Evolutionary conservation across 306 rosid genomes (phyloP), one percentile per base, ranked within the genome.

Genomic region (Vicia faba): DNA sequence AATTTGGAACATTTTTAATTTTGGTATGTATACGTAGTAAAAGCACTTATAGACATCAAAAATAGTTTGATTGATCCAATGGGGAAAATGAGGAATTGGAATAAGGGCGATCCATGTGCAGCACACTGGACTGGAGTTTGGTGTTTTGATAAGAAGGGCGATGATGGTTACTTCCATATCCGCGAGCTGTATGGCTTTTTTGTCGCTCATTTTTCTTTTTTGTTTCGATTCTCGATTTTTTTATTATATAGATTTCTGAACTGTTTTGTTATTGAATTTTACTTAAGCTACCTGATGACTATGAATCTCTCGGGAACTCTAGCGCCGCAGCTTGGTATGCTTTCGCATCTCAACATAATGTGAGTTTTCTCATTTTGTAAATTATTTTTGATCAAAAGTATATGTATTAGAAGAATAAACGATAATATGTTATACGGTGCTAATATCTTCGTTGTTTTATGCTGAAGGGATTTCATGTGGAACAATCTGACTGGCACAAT

Each of bases 381-480:
- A 50, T 59, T 61, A 55, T 41, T 69, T 48, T 31, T 26, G 50
- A 53, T 26, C 59, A 38, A 54, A 63, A 62, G 23, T 58, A 45
- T 15, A 26, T 19, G 56, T 12, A 25, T 28, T 36, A 13, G 19
- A 33, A 50, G 39, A 29, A 39, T 15, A 60, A 19, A 54, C 39
- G 41, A 20, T 74, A 51, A 55, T 74, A 57, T 63, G 46, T 44
- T 70, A 48, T 54, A 55, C 25, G 20, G 64, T 55, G 64, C 81
- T 84, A 70, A 87, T 71, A 44, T 58, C 38, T 45, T 49, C 2
- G 3, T 69, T 59, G 33, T 63, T 74, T 81, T 81, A 50, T 58
- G 76, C 73, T 60, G 23, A 69, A 91, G 97, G 84, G 73, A 86
- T 80, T 84, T 91, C 84, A 88, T 91, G 97, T 91, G 97, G 97